phyloP scores from a whole-genome alignment of 495 filamentous ascomycete genomes.

The Aspergillus panamensis region DNA sequence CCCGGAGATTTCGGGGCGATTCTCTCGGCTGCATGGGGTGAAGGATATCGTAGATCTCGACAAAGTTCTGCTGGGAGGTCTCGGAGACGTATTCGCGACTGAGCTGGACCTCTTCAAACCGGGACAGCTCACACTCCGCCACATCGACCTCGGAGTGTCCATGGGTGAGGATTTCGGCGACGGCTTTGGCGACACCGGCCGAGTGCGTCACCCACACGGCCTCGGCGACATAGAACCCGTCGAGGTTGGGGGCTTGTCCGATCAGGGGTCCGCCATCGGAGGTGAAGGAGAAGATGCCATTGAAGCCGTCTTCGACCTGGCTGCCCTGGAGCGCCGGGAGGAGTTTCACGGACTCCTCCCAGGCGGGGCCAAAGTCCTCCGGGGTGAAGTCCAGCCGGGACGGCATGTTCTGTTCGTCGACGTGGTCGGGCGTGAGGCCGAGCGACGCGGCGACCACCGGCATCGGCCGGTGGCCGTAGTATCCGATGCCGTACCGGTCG shows the following conservation, averaged over 20 bases:
- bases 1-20: conserved; percentile 46
- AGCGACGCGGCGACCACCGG: conserved; percentile 42
- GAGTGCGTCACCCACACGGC: conserved; percentile 56
- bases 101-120: conserved; percentile 49
- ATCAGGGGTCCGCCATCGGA: conserved; percentile 50
- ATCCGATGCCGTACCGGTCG: conserved; percentile 50
- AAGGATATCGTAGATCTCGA: conserved; percentile 51
- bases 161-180: conserved; percentile 46
- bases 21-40: conserved; percentile 47
- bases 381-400: conserved; percentile 47
- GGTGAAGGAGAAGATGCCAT: conserved; percentile 53
- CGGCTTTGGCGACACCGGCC: conserved; percentile 48
- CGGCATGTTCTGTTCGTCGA: conserved; percentile 51
- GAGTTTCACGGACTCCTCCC: conserved; percentile 42
- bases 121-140: conserved; percentile 46
- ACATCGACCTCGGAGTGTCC: conserved; percentile 46
- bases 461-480: conserved; percentile 52
- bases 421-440: conserved; percentile 39
- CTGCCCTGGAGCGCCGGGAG: conserved; percentile 40
- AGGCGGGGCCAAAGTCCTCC: conserved; percentile 49
- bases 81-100: conserved; percentile 42
- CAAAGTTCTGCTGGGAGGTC: conserved; percentile 49
- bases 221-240: conserved; percentile 52
- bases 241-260: conserved; percentile 44
- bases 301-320: conserved; percentile 48